A percentile compares a stretch with the other conserved stretches of the same genome.
These are phyloP conservation scores for Mastigamoeba balamuthi DNA, from an alignment of 78 protist species.

Conservation along the genomic window DNA sequence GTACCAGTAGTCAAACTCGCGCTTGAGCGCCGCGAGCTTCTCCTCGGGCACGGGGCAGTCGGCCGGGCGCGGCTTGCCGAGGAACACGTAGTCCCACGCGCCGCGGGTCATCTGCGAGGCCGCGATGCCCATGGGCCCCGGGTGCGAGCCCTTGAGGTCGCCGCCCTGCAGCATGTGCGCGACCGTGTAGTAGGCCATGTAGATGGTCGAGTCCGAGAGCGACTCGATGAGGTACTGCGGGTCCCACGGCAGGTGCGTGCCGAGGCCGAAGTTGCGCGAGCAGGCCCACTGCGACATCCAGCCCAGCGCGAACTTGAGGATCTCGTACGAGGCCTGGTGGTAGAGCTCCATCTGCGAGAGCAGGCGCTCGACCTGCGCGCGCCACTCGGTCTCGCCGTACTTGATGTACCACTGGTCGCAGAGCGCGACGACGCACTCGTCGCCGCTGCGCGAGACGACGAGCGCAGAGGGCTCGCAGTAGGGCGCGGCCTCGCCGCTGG, in stretches of 20 bases:
- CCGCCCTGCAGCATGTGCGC: slow-evolving; percentile 86
- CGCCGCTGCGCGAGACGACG: slow-evolving; percentile 94
- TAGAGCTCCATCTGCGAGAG: slow-evolving; percentile 41
- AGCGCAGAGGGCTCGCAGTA: slow-evolving; percentile 91
- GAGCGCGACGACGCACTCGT: slow-evolving; percentile 94
- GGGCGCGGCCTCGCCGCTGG: slow-evolving; percentile 46
- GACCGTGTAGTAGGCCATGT: slow-evolving; percentile 99
- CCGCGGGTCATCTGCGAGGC: slow-evolving; percentile 62
- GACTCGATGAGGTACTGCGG: slow-evolving; percentile 89
- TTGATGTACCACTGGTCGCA: slow-evolving; percentile 97
- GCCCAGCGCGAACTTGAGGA: slow-evolving; percentile 40
- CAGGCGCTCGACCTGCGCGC: neutral
- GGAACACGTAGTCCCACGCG: slow-evolving; percentile 64
- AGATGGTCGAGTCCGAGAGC: slow-evolving; percentile 99
- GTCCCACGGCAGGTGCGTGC: slow-evolving; percentile 92
- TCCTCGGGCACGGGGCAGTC: slow-evolving; percentile 31
- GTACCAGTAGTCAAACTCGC: slow-evolving; percentile 95
- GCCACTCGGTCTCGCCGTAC: slow-evolving; percentile 95
- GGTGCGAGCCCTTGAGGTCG: slow-evolving; percentile 56
- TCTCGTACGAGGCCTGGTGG: slow-evolving; percentile 17
- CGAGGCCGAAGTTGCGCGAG: slow-evolving; percentile 96
- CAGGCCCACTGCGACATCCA: slow-evolving; percentile 96
- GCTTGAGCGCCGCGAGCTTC: slow-evolving; percentile 41
- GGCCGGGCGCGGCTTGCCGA: slow-evolving; percentile 16
- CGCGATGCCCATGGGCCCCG: slow-evolving; percentile 52